Conservation (phyloP, 768 basidiomycete genomes). For the Kwoniella pini region DNA sequence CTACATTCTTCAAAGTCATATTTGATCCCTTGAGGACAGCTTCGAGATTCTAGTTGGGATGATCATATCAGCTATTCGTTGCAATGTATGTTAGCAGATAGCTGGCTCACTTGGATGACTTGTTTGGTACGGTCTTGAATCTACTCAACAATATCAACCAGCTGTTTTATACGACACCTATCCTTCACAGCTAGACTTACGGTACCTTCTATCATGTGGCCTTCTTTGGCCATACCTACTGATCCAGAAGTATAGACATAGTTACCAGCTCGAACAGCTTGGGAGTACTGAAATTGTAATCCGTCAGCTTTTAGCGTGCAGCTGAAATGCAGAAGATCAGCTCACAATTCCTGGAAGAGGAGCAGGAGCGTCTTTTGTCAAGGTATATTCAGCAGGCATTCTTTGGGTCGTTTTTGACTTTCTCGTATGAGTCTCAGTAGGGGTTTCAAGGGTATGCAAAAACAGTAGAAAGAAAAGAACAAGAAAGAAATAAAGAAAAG, state of each 20-base stretch:
- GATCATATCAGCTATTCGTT: slow-evolving; percentile 1
- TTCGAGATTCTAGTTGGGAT: slow-evolving; percentile 41
- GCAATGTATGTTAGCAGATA: background rate
- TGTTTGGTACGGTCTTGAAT: slow-evolving; percentile 49
- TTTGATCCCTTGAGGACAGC: slow-evolving; percentile 45
- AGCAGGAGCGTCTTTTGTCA: slow-evolving; percentile 46
- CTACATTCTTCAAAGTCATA: slow-evolving; percentile 45
- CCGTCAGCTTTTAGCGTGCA: background rate
- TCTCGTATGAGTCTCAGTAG: background rate
- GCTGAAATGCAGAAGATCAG: background rate
- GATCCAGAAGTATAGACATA: slow-evolving; percentile 49
- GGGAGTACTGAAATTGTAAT: slow-evolving; percentile 34
- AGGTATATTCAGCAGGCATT: slow-evolving; percentile 47
- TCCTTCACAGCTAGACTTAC: slow-evolving; percentile 31
- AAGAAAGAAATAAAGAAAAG: background rate
- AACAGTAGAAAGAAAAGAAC: background rate
- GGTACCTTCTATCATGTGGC: slow-evolving; percentile 47
- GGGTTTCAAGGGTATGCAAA: too few species aligned
- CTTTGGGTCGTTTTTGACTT: background rate
- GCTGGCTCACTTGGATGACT: slow-evolving; percentile 38
- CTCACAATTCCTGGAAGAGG: slow-evolving; percentile 45
- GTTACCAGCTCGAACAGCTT: slow-evolving; percentile 49
- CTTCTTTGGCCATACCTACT: slow-evolving; percentile 50
- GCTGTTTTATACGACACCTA: too few species aligned
- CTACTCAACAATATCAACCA: slow-evolving; percentile 11